phyloP scores from a whole-genome alignment of 257 asterid genomes.

The Nemophila menziesii region DNA sequence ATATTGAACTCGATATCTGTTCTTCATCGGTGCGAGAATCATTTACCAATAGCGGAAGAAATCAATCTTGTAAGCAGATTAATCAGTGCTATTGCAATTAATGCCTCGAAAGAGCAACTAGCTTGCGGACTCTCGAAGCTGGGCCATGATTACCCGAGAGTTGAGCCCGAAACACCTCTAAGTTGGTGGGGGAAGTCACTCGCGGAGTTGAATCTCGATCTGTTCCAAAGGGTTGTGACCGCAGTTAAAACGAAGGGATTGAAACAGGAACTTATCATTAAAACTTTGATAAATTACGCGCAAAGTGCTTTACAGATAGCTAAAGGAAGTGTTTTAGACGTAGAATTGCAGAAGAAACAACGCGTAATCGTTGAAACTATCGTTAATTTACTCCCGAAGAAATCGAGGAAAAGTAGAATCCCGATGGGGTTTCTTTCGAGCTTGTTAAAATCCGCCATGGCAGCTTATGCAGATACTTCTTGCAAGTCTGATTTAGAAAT shows the following conservation, averaged over 20 bases:
- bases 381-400: conserved; percentile 53
- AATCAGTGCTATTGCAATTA: conserved; percentile 57
- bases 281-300: conserved; percentile 67
- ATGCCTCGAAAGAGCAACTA: conserved; percentile 82
- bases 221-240: conserved; percentile 57
- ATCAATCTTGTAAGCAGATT: conserved; percentile 42
- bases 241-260: conserved; percentile 72
- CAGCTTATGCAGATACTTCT: conserved; percentile 52
- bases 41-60: conserved; percentile 56
- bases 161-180: conserved; percentile 42
- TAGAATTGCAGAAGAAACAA: conserved; percentile 56
- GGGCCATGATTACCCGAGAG: conserved; percentile 41
- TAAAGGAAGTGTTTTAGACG: conserved; percentile 36
- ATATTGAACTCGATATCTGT: conserved; percentile 60
- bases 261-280: conserved; percentile 72
- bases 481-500: conserved; percentile 87
- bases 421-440: conserved; percentile 89
- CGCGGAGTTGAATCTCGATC: conserved; percentile 48
- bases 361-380: conserved; percentile 56
- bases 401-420: conserved; percentile 68
- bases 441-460: conserved; percentile 55
- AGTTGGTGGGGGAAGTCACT: conserved; percentile 93
- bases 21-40: conserved; percentile 56
- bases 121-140: conserved; percentile 74
- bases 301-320: conserved; percentile 49